Evolutionary conservation across 371 early-diverging fungal genomes (phyloP), one percentile per base, ranked within the genome.

Genomic region (Actinomucor elegans): DNA sequence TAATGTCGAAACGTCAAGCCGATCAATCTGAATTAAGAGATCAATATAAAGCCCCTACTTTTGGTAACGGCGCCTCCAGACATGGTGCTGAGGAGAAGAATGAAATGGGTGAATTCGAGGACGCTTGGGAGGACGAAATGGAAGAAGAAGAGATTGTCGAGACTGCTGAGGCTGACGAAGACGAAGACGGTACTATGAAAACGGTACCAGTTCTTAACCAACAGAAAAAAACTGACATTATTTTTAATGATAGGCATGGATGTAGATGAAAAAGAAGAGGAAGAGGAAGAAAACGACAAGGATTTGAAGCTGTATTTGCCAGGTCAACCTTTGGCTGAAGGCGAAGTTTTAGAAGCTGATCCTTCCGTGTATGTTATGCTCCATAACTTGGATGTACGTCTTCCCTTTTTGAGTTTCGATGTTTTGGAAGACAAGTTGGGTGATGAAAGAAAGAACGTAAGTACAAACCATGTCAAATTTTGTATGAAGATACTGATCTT

Each of bases 331-430:
- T 74, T 98, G 14, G 92, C 71, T 24, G 89, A 92, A 69, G 96
- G 86, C 46, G 96, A 97, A 67, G 90, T 84, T 34, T 80, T 98
- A 29, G 93, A 95, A 66, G 93, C 90, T 28, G 98, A 98, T 81
- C 89, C 88, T 59, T 88, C 90, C 4, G 92, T 92, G 0, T 98
- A 98, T 74, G 92, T 92, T 52, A 95, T 98, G 97, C 86, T 96
- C 52, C 98, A 97, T 73, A 77, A 82, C 27, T 76, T 98, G 81
- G 81, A 90, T 52, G 90, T 91, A 18, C 86, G 91, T 58, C 94
- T 95, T 92, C 99, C 99, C n/a, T 97, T 97, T 68, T 80, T 98
- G 52, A 89, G 90, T 73, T 97, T 98, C 56, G 99, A 98, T 67
- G 74, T 97, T 52, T 69, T 97, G 40, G 74, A 81, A 35, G 96